Conservation (phyloP, 805 yeast genomes). For the Brettanomyces nanus region DNA sequence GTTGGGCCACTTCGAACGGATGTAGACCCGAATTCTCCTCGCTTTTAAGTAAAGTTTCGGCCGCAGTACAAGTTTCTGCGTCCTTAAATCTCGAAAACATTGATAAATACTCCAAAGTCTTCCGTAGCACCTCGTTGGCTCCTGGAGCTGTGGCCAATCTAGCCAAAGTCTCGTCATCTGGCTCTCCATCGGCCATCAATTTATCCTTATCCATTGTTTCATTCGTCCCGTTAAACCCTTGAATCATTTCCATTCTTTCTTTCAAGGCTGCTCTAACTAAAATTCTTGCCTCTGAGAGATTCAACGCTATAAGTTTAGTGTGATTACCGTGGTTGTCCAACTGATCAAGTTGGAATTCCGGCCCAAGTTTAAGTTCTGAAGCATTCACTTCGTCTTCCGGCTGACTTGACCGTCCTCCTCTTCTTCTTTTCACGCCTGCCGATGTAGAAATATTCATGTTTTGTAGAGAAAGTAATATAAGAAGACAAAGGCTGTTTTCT, state of each 20-base stretch:
- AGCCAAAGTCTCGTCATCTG: slow-evolving; percentile 42
- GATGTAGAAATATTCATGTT: slow-evolving; percentile 84
- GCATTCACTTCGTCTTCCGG: slow-evolving; percentile 92
- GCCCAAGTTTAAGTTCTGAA: slow-evolving; percentile 76
- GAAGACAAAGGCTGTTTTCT: neutral
- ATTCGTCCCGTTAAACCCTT: slow-evolving; percentile 25
- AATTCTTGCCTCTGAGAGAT: slow-evolving; percentile 83
- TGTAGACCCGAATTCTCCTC: slow-evolving; percentile 73
- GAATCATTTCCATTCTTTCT: slow-evolving; percentile 54
- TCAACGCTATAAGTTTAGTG: slow-evolving; percentile 73
- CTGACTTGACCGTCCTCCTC: slow-evolving; percentile 49
- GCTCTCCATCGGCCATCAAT: slow-evolving; percentile 21
- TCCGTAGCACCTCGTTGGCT: slow-evolving; percentile 82
- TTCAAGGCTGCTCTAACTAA: slow-evolving; percentile 84
- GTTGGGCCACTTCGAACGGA: slow-evolving; percentile 93
- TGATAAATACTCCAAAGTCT: slow-evolving; percentile 80
- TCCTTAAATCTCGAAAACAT: slow-evolving; percentile 87
- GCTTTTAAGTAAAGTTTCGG: slow-evolving; percentile 71
- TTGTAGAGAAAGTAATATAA: neutral
- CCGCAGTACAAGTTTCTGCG: slow-evolving; percentile 88
- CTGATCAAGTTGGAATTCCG: slow-evolving; percentile 82
- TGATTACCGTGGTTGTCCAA: slow-evolving; percentile 72
- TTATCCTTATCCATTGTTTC: slow-evolving; percentile 19
- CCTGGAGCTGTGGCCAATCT: slow-evolving; percentile 55
- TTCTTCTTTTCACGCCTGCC: slow-evolving; percentile 76